phyloP scores from a whole-genome alignment of 176 grass and related monocot genomes.

The Rhipidocladum racemiflorum region DNA sequence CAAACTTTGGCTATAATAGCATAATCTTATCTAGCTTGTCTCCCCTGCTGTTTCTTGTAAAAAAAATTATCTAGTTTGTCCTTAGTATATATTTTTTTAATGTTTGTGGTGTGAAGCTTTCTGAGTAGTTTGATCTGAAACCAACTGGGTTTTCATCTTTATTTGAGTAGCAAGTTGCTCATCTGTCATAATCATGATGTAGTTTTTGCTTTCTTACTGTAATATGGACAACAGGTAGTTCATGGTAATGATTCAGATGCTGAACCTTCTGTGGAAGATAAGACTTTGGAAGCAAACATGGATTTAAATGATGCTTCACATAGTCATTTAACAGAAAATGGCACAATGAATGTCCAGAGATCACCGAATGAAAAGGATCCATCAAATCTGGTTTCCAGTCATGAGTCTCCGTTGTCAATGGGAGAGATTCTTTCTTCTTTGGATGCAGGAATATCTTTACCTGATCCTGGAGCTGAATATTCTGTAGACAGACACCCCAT shows the following conservation, averaged over 20 bases:
- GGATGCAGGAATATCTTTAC: constrained; percentile 72
- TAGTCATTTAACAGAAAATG: constrained; percentile 44
- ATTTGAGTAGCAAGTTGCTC: constrained; percentile 14
- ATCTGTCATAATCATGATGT: constrained; percentile 11
- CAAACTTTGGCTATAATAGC: not conserved
- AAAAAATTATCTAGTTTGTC: not conserved
- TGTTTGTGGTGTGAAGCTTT: not conserved
- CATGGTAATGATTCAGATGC: constrained; percentile 57
- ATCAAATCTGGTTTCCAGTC: constrained; percentile 35
- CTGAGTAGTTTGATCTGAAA: constrained; percentile 3
- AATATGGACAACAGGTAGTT: constrained; percentile 51
- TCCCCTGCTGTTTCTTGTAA: not conserved
- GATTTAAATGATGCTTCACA: constrained; percentile 40
- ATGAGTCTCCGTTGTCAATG: constrained; percentile 77
- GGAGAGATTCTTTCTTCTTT: constrained; percentile 95
- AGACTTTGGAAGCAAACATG: constrained; percentile 40
- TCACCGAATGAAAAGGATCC: constrained; percentile 45
- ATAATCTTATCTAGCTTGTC: constrained; percentile 8
- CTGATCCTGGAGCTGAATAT: constrained; percentile 62
- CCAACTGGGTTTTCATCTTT: not conserved
- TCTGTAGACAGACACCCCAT: constrained; percentile 48
- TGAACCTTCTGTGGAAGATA: constrained; percentile 49
- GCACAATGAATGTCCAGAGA: constrained; percentile 37
- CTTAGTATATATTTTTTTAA: not conserved
- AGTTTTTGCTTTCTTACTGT: constrained; percentile 11